Percentiles rank a stretch among this genome's conserved stretches.
These are phyloP conservation scores for Aphanocladium album DNA, from an alignment of 2,329 filamentous ascomycete species.

Conservation along the genomic window DNA sequence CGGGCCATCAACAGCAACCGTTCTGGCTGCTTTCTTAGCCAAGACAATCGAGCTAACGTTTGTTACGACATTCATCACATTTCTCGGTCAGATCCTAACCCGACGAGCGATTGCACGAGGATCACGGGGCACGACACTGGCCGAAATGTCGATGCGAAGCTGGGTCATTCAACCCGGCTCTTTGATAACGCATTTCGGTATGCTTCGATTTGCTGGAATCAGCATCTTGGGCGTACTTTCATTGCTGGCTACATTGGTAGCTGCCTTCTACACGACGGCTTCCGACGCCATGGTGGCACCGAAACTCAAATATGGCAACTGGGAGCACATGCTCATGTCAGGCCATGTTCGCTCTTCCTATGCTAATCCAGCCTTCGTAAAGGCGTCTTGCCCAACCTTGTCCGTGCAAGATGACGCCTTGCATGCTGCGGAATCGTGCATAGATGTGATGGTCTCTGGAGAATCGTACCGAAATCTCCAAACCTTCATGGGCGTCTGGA, in stretches of 20 bases:
- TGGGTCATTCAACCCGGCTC: conserved; percentile 72
- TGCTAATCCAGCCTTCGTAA: conserved; percentile 56
- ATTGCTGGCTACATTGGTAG: conserved; percentile 58
- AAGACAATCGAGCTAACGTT: conserved; percentile 76
- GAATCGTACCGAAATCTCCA: conserved; percentile 66
- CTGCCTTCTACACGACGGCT: conserved; percentile 71
- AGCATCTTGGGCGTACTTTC: conserved; percentile 61
- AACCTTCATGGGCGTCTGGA: conserved; percentile 55
- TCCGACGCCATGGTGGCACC: conserved; percentile 71
- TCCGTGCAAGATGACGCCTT: conserved; percentile 41
- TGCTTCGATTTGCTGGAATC: conserved; percentile 56
- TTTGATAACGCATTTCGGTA: conserved; percentile 64
- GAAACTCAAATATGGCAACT: conserved; percentile 56
- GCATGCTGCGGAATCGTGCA: conserved; percentile 50
- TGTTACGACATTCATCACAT: conserved; percentile 70
- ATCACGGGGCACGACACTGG: conserved; percentile 62
- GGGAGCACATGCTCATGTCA: conserved; percentile 43
- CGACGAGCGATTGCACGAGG: conserved; percentile 58
- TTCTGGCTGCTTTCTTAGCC: conserved; percentile 64
- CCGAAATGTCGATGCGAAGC: conserved; percentile 71
- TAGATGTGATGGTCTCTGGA: conserved; percentile 65
- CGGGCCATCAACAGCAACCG: conserved; percentile 57
- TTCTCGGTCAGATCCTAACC: conserved; percentile 70
- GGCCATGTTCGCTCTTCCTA: conserved; percentile 58
- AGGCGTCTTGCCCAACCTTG: conserved; percentile 55